Base-by-base conservation (phyloP, 2,329 filamentous ascomycete genomes). In the Colletotrichum graminicola region DNA sequence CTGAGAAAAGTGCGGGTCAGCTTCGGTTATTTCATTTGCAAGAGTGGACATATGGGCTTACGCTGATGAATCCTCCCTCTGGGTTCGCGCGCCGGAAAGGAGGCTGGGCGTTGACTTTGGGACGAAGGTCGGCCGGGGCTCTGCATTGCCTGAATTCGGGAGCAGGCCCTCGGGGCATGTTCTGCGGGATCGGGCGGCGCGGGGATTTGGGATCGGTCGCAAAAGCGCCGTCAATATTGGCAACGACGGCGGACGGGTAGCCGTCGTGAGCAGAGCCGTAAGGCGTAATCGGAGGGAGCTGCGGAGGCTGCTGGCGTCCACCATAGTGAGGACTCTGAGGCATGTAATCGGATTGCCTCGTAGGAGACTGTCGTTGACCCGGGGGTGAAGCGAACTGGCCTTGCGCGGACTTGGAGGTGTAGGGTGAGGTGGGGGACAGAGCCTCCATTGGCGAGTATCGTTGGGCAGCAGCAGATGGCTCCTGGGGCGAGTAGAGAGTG, bases 61-160 rank as follows among this genome's bases (percentile, higher is more conserved):
- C 94, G 81, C 96, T 98, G 80, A 99, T 97, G 80, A 99, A 99
- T 60, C 96, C 96, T 64, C 96, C 96, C 80, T 99, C 96, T 2
- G 96, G 96, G 77, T 97, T 97, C 66, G 96, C 96, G 82, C 96
- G 91, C 76, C 96, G 90, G 79, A 97, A 98, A 1, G 94, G 89
- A 66, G 96, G 96, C 79, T 99, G 96, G 26, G 89, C 79, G 81
- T 95, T 97, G 79, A 96, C 90, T 79, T 92, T 93, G 54, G 95
- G 94, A 73, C 92, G 89, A 76, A 99, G 83, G 71, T 98, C 94
- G 65, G 89, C 85, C 34, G 91, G 84, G 34, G 89, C 90, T 73
- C 91, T 88, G 76, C 97, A 87, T 80, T 93, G 95, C 78, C 90
- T 91, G 80, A 98, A 97, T 79, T 96, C 94, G 55, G 95, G 96